Conservation (phyloP, 495 filamentous ascomycete species). For the Daldinia vernicosa region DNA sequence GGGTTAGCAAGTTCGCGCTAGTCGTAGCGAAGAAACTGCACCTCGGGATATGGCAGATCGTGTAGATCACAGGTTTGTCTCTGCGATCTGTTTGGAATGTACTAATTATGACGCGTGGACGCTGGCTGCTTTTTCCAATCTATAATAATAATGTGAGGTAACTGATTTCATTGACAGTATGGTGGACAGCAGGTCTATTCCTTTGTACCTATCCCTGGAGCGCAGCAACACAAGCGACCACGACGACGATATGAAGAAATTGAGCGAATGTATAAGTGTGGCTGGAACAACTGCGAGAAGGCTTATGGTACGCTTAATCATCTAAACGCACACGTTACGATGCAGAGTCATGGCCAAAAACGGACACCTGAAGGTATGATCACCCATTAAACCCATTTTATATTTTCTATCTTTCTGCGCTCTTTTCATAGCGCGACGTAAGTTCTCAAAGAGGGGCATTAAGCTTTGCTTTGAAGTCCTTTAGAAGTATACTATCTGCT, state of each 20-base stretch:
- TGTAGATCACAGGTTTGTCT: background rate
- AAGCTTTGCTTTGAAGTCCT: background rate
- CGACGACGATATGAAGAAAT: constrained; percentile 97
- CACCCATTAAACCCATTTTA: background rate
- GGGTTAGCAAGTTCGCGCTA: background rate
- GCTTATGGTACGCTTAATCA: constrained; percentile 97
- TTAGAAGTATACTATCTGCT: constrained; percentile 7
- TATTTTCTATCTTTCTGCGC: background rate
- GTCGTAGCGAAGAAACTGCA: background rate
- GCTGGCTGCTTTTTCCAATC: background rate
- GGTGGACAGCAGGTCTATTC: constrained; percentile 82
- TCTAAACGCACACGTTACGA: constrained; percentile 95
- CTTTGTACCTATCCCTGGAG: constrained; percentile 96
- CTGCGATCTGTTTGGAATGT: background rate
- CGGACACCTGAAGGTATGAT: constrained; percentile 93
- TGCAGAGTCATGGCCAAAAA: constrained; percentile 94
- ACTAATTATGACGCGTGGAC: constrained; percentile 6
- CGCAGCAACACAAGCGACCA: constrained; percentile 96
- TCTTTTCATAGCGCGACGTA: too few species aligned
- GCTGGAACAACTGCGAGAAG: constrained; percentile 98
- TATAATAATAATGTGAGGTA: constrained; percentile 35
- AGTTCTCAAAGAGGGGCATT: background rate
- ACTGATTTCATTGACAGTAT: constrained; percentile 50
- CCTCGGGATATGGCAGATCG: background rate
- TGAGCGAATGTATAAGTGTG: constrained; percentile 99